Base-by-base conservation (phyloP, 2,329 filamentous ascomycete species). In the Cercospora brassicicola region DNA sequence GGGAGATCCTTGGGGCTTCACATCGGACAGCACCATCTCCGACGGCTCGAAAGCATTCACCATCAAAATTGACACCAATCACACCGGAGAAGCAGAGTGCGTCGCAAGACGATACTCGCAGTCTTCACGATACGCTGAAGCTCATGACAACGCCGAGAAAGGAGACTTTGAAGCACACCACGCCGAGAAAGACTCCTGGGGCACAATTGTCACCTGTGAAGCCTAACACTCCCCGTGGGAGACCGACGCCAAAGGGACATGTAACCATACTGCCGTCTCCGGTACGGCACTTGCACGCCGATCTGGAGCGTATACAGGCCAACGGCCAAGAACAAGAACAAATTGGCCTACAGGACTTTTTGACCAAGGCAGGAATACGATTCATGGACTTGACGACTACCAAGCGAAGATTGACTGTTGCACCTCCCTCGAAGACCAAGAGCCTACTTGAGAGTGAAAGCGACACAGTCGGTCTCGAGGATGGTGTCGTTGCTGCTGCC, bases 351-450 rank as follows among this genome's bases (percentile, higher is more conserved):
- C 93, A 97, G 73, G 91, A 97, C 63, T 99, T 99, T 80, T 82
- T 99, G 55, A 92, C 96, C 70, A 89, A 97, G 88, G 97, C 94
- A 2, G 96, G 92, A 67, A 97, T 99, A 75, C 92, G 94, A 64
- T 99, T 99, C 81, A 97, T 99, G 91, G 95, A 99, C 78, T 84
- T 99, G 60, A 97, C 91, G n/a, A 97, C 94, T 0, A 97, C 94
- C 1, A 98, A 98, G 78, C 86, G 94, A 72, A 87, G 95, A 65
- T 91, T 96, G 74, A 98, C 94, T 0, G 89, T 90, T 56, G 90
- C 87, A 2, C 81, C 73, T 78, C 82, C 63, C 75, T 77, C 75
- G 10, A 78, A 76, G 67, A 63, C 69, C 7, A 67, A 62, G 65
- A 79, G 11, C 76, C 83, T 20, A 18, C 82, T 81, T 61, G 81